Base-by-base conservation (phyloP, 2,329 filamentous ascomycete species). In the Pseudogymnoascus sp. region DNA sequence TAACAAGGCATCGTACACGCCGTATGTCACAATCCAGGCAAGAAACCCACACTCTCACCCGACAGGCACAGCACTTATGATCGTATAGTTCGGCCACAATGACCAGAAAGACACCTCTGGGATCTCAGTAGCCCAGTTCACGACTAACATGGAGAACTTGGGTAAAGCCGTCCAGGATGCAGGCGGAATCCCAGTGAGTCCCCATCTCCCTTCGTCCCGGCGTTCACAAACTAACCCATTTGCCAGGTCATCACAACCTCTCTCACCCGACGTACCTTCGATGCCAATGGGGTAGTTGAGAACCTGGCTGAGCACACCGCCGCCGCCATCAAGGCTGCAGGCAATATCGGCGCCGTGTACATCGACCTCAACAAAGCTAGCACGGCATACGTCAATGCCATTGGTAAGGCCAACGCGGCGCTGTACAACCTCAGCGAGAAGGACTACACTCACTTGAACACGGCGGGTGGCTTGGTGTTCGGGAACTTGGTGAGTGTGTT, bases 391-490 rank as follows among this genome's bases (percentile, higher is more conserved):
- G 69, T 79, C 15, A 77, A 81, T 62, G 72, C 70, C 0, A 78
- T 82, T 61, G 79, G 79, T 0, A 68, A 73, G n/a, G 63, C 68
- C 0, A 72, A 75, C 29, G 76, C 76, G 1, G 71, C 70, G 29
- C 71, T 67, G 29, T 81, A 81, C 61, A 79, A 81, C 63, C 62
- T 74, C 18, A 69, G 67, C 4, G 65, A 73, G 1, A 72, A 69
- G 3, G 85, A 87, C 67, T 67, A 72, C 36, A 81, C 79, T 4
- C 79, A 82, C 72, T 60, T 81, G 60, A 81, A 79, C 65, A 66
- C 68, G 3, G 71, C 72, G 61, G 79, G 78, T 0, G 74, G 73
- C 31, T 68, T 76, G 5, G 72, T 81, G 1, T 81, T 82, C 70
- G 74, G 77, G 3, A 74, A 75, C 33, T 72, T 82, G 58, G 78